A percentile compares a stretch with the other conserved stretches of the same genome.
Conservation (phyloP, 1,284 basidiomycete species). For the Cerioporus squamosus region DNA sequence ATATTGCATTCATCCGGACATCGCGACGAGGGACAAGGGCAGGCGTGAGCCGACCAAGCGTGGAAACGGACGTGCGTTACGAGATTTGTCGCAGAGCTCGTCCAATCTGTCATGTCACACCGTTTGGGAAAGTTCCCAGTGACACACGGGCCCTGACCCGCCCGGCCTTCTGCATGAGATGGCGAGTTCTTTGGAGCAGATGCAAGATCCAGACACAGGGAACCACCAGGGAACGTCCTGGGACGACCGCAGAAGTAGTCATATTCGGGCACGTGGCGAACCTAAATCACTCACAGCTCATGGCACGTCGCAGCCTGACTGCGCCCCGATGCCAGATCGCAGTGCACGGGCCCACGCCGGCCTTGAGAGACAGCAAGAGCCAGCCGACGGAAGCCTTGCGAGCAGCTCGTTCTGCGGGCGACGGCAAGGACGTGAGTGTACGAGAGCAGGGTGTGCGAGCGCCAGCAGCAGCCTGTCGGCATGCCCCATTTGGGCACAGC, state of each 20-base stretch:
- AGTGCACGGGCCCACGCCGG: background rate
- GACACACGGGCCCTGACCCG: constrained; percentile 14
- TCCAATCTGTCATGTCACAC: constrained; percentile 24
- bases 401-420: background rate
- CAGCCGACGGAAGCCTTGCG: background rate
- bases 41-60: constrained; percentile 6
- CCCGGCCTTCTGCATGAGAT: constrained; percentile 8
- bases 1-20: constrained; percentile 7
- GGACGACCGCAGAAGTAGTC: constrained; percentile 20
- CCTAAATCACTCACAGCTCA: constrained; percentile 17
- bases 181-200: background rate
- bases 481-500: background rate
- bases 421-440: background rate
- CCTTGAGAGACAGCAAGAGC: background rate
- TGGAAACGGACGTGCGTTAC: constrained; percentile 10
- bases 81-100: constrained; percentile 16
- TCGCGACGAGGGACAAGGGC: constrained; percentile 2
- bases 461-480: too few species aligned
- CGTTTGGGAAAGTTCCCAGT: constrained; percentile 23
- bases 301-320: constrained; percentile 16
- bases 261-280: constrained; percentile 24
- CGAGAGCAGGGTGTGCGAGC: background rate
- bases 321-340: background rate
- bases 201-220: constrained; percentile 3
- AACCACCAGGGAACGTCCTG: constrained; percentile 7